Base-by-base conservation (phyloP, 345 rosid species). In the Geranium rotundifolium region DNA sequence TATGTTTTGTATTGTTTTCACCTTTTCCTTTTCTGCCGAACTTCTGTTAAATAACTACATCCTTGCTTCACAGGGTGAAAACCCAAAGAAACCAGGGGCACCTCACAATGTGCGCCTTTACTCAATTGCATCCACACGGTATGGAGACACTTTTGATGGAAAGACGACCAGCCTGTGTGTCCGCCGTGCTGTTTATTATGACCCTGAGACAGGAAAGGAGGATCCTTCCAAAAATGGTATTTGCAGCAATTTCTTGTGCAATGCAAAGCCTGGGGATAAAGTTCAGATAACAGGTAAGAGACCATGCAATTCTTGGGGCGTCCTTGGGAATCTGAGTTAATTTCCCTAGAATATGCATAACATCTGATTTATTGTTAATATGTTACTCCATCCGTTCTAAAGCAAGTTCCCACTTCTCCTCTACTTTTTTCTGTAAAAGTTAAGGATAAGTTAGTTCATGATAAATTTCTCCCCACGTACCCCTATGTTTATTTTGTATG, bases 91-190 rank as follows among this genome's bases (percentile, higher is more conserved):
- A 70, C 97, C 96, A 8, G 96, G 99, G 67, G 41, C 56, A 4
- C 92, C 99, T 30, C 80, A 93, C 31, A 90, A 85, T 52, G 99
- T 93, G n/a, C 97, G 99, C 31, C 92, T 93, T 58, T 90, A 90
- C 72, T 90, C 99, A 17, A 93, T 93, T 74, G 99, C 97, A 52
- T 93, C 99, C 52, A 76, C 97, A 16, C 77, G 99, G 62, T 90
- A 90, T 65, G 99, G 99, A 37, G 99, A 93, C 72, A 78, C 81
- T 67, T 90, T 90, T 46, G 95, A 93, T 77, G 97, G 96, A 57
- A 86, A 78, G 77, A 93, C 97, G 13, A 84, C 90, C 61, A 90
- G 96, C 67, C 72, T 93, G 39, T 93, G 99, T 69, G 97, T 93
- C 7, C 99, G 99, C 15, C 95, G 99, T 74, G 97, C 97, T 76